Base-by-base conservation (phyloP, 2,329 filamentous ascomycete genomes). In the Colletotrichum sp. region DNA sequence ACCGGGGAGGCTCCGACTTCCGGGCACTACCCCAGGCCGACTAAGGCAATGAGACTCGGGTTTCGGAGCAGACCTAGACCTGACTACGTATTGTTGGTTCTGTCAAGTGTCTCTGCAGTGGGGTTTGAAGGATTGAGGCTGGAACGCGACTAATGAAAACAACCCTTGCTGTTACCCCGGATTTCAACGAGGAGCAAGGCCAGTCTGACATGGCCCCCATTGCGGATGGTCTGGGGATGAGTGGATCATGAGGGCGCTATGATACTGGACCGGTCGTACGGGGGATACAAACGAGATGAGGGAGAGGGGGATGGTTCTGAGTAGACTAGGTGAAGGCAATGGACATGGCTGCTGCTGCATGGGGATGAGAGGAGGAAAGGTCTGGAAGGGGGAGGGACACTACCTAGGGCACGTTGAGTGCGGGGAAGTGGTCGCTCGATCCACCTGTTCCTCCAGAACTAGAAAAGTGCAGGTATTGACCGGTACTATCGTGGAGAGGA, bases 111-210 rank as follows among this genome's bases (percentile, higher is more conserved):
- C 66, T 26, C 52, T 52, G n/a, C 16, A 59, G 44, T 36, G 49
- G 44, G 24, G n/a, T 28, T 57, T 18, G 18, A 24, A 44, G 64
- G 44, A 67, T 55, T 28, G 44, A 55, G 21, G 21, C 44, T 32
- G 44, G 26, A 7, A 18, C 26, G 18, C 64, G 30, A 26, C 34
- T 57, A 21, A 12, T 7, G 44, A 7, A 63, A 26, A 49, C 8
- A 32, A 59, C 13, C 65, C 65, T 57, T 44, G 49, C 36, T 34
- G 36, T 55, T 75, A 71, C 72, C 72, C 72, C 72, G 34, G 72
- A 75, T 28, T 26, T 63, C 36, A 30, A 30, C 18, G n/a, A 28
- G 24, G 59, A 26, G 26, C 49, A 26, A 63, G 59, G 59, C 32
- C 30, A 21, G 10, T 63, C 6, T 21, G 24, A 24, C 36, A 24